Evolutionary conservation across 345 rosid species (phyloP).

Genomic region (Populus davidiana): DNA sequence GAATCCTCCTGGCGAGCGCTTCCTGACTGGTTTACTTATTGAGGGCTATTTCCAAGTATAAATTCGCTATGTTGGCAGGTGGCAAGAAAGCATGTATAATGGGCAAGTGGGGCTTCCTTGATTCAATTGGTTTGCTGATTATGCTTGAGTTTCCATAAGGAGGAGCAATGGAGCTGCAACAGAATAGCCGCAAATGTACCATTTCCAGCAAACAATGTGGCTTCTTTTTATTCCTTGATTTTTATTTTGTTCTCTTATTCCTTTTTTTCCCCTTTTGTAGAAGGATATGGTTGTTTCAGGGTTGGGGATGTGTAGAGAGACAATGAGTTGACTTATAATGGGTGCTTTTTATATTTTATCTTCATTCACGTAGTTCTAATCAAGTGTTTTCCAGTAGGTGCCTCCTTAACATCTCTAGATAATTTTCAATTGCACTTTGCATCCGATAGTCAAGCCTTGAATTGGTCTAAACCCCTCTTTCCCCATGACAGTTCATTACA

Average conservation of each 20-base stretch:
- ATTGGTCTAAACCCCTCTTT: background rate
- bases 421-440: background rate
- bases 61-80: conserved; percentile 1
- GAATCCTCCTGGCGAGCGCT: conserved; percentile 11
- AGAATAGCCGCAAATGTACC: conserved; percentile 23
- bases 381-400: background rate
- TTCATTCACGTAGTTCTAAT: background rate
- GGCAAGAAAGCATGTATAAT: conserved; percentile 14
- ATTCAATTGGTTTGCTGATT: conserved; percentile 13
- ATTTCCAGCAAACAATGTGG: conserved; percentile 27
- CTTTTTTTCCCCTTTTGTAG: conserved; percentile 19
- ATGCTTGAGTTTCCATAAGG: conserved; percentile 9
- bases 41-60: conserved; percentile 19
- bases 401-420: background rate
- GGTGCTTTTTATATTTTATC: conserved; percentile 8
- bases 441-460: background rate
- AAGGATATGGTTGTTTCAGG: conserved; percentile 18
- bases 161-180: conserved; percentile 24
- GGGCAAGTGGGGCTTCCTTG: conserved; percentile 22
- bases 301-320: conserved; percentile 33
- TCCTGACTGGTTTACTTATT: conserved; percentile 6
- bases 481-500: background rate
- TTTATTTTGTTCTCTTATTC: conserved; percentile 10
- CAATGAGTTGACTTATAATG: conserved; percentile 23
- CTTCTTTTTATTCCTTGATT: conserved; percentile 11